Evolutionary conservation across 106 monocot genomes (phyloP).

Genomic region (Platanthera zijinensis): DNA sequence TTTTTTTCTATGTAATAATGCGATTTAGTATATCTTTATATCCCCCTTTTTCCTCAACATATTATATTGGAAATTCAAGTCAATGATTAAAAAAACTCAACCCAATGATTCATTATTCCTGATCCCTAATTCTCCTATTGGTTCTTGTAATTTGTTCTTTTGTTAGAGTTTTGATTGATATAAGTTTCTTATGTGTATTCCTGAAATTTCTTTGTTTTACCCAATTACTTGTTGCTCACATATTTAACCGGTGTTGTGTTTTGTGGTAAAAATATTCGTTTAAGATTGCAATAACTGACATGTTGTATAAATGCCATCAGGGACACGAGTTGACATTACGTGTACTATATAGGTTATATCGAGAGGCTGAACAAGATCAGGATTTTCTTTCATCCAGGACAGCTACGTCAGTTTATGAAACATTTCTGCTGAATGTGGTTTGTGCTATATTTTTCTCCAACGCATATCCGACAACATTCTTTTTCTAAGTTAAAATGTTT

Average conservation of each 20-base stretch:
- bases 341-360: conserved; percentile 85
- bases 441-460: background rate
- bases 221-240: background rate
- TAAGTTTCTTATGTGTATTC: background rate
- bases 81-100: too few relatives aligned
- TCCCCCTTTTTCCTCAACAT: too few relatives aligned
- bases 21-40: too few relatives aligned
- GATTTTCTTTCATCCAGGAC: conserved; percentile 92
- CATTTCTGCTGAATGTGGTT: conserved; percentile 80
- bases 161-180: background rate
- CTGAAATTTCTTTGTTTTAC: background rate
- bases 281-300: conserved; percentile 12
- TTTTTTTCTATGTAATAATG: too few relatives aligned
- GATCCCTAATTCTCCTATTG: background rate
- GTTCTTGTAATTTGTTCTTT: background rate
- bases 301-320: conserved; percentile 40
- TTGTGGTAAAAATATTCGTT: background rate
- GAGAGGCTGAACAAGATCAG: conserved; percentile 86
- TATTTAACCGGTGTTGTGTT: background rate
- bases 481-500: background rate
- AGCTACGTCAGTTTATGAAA: conserved; percentile 86
- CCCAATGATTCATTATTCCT: too few relatives aligned
- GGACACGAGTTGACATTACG: conserved; percentile 91
- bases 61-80: too few relatives aligned
- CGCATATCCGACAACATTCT: conserved; percentile 4